Evolutionary conservation across 306 rosid species (phyloP).

Genomic region (Vicia faba): DNA sequence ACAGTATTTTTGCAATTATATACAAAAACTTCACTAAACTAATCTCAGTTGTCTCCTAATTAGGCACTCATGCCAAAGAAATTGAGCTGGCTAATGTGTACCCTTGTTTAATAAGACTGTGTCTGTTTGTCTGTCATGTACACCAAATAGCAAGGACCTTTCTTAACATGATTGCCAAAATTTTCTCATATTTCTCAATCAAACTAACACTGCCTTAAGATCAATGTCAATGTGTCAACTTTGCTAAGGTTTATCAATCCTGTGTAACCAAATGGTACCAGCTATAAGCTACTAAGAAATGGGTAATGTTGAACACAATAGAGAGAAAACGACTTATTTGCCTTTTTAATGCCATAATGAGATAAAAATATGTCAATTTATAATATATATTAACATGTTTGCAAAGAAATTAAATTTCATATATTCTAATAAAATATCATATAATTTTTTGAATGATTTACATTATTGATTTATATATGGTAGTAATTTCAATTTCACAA

Average conservation of each 20-base stretch:
- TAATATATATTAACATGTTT: too few relatives aligned
- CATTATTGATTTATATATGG: too few relatives aligned
- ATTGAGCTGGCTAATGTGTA: constrained; percentile 90
- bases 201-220: constrained; percentile 18
- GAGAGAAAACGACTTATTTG: constrained; percentile 13
- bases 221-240: constrained; percentile 50
- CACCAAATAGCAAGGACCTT: constrained; percentile 36
- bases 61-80: constrained; percentile 67
- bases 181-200: constrained; percentile 27
- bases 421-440: too few relatives aligned
- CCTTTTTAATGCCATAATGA: neutral
- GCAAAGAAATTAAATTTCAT: too few relatives aligned
- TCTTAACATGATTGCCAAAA: constrained; percentile 40
- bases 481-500: too few relatives aligned
- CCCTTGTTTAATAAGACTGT: constrained; percentile 62
- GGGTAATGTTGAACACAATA: neutral
- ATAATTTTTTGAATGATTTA: too few relatives aligned
- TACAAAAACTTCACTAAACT: constrained; percentile 30
- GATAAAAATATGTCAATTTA: neutral
- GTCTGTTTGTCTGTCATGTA: constrained; percentile 53
- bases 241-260: constrained; percentile 25
- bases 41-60: constrained; percentile 56
- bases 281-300: constrained; percentile 23
- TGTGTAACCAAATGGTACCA: constrained; percentile 18
- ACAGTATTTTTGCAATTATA: constrained; percentile 42